Conservation (phyloP, 495 filamentous ascomycete genomes). For the Melanomma pulvis-pyrius region DNA sequence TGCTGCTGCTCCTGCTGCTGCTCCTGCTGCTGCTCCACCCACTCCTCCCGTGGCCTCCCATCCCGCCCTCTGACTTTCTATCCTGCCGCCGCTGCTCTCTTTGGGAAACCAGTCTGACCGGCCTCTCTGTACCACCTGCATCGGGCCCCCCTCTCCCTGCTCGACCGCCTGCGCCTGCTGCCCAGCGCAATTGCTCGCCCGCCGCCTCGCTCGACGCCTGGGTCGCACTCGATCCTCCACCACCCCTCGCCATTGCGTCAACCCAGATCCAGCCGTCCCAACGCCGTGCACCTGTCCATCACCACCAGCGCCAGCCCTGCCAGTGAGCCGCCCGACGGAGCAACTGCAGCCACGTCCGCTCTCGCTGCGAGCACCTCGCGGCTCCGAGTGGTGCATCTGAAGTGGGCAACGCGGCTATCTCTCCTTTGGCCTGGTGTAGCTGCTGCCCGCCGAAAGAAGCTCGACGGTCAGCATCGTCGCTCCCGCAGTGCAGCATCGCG, state of each 20-base stretch:
- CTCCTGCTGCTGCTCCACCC: background rate
- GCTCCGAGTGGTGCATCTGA: constrained; percentile 18
- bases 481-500: background rate
- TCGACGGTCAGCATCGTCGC: background rate
- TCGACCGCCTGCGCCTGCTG: background rate
- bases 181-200: background rate
- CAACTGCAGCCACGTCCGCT: constrained; percentile 36
- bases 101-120: background rate
- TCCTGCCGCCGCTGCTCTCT: constrained; percentile 11
- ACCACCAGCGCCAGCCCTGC: constrained; percentile 11
- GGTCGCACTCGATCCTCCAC: constrained; percentile 15
- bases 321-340: background rate
- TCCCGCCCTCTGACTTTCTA: constrained; percentile 11
- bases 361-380: constrained; percentile 19
- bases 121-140: constrained; percentile 22
- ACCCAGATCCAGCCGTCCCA: constrained; percentile 24
- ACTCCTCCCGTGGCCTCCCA: background rate
- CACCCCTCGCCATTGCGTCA: constrained; percentile 9
- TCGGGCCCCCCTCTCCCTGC: constrained; percentile 1
- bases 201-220: constrained; percentile 14
- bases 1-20: background rate
- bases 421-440: constrained; percentile 33
- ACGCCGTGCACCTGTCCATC: constrained; percentile 9
- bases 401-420: constrained; percentile 27
- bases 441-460: constrained; percentile 21